Evolutionary conservation across 2,329 filamentous ascomycete species (phyloP).

Genomic region (Sphaerulina populicola): DNA sequence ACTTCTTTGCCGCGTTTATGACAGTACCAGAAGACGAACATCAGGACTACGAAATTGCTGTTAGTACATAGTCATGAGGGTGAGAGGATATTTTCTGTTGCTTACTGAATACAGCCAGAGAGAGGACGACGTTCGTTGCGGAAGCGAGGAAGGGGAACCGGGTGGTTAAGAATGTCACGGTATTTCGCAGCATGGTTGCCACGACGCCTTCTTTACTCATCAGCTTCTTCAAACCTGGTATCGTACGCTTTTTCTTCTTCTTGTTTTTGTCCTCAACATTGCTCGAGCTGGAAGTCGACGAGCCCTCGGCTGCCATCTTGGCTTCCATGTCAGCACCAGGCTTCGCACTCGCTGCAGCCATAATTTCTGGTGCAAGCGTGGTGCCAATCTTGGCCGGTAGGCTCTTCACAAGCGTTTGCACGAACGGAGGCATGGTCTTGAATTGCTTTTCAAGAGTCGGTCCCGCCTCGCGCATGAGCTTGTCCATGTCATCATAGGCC

Average conservation of each 20-base stretch:
- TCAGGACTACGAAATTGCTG: constrained; percentile 51
- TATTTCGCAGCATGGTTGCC: constrained; percentile 75
- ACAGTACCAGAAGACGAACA: constrained; percentile 97
- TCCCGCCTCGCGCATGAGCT: constrained; percentile 55
- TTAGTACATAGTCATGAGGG: constrained; percentile 19
- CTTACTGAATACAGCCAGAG: constrained; percentile 77
- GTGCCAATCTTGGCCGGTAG: constrained; percentile 74
- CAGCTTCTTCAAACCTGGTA: constrained; percentile 67
- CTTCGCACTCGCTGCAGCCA: constrained; percentile 73
- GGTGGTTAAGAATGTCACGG: constrained; percentile 77
- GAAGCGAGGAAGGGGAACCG: constrained; percentile 79
- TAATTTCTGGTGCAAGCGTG: constrained; percentile 67
- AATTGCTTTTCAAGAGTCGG: constrained; percentile 57
- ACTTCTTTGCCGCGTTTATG: constrained; percentile 88
- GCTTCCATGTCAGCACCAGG: constrained; percentile 40
- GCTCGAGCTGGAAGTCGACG: constrained; percentile 35
- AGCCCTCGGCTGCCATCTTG: constrained; percentile 24
- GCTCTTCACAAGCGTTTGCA: constrained; percentile 79
- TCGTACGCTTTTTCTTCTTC: constrained; percentile 48
- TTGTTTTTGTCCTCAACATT: constrained; percentile 20
- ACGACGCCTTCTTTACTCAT: constrained; percentile 82
- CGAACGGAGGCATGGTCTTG: constrained; percentile 60
- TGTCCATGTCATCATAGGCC: constrained; percentile 81
- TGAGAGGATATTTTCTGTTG: constrained; percentile 19
- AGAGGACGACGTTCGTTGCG: constrained; percentile 86